phyloP scores from a whole-genome alignment of 1,284 basidiomycete species.

The Cyathus olla region DNA sequence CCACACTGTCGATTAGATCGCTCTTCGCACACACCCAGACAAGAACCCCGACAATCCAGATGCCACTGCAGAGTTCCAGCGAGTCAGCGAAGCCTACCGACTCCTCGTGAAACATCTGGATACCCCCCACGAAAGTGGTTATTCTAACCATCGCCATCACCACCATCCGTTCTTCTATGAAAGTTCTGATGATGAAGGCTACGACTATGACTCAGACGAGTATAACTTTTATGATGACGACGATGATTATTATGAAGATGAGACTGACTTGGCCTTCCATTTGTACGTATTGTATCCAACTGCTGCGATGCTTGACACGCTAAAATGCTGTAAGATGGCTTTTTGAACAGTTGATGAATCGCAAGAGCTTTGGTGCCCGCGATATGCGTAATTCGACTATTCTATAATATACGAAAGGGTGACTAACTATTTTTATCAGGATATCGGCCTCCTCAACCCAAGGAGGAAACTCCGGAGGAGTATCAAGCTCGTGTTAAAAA shows the following conservation, averaged over 20 bases:
- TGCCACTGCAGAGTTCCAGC: constrained; percentile 77
- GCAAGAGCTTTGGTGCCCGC: constrained; percentile 7
- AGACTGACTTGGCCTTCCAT: constrained; percentile 40
- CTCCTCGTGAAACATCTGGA: constrained; percentile 67
- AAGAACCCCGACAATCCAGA: constrained; percentile 73
- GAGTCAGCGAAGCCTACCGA: constrained; percentile 75
- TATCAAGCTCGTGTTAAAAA: constrained; percentile 62
- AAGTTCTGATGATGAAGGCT: constrained; percentile 41
- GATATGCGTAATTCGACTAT: constrained; percentile 16
- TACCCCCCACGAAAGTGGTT: constrained; percentile 26
- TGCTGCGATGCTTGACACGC: not conserved
- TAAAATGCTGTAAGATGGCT: constrained; percentile 18
- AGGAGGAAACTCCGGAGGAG: constrained; percentile 58
- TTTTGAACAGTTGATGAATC: constrained; percentile 34
- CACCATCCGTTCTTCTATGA: constrained; percentile 43
- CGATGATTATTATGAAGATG: constrained; percentile 35
- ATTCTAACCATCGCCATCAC: constrained; percentile 1
- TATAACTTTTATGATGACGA: constrained; percentile 44
- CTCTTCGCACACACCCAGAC: constrained; percentile 78
- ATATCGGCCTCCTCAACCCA: constrained; percentile 20
- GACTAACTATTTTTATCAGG: constrained; percentile 9
- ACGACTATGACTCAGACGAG: constrained; percentile 43
- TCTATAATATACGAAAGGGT: constrained; percentile 1
- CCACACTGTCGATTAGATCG: constrained; percentile 53
- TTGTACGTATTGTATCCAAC: constrained; percentile 7